Conservation (phyloP, 2,329 filamentous ascomycete genomes). For the Knufia petricola region DNA sequence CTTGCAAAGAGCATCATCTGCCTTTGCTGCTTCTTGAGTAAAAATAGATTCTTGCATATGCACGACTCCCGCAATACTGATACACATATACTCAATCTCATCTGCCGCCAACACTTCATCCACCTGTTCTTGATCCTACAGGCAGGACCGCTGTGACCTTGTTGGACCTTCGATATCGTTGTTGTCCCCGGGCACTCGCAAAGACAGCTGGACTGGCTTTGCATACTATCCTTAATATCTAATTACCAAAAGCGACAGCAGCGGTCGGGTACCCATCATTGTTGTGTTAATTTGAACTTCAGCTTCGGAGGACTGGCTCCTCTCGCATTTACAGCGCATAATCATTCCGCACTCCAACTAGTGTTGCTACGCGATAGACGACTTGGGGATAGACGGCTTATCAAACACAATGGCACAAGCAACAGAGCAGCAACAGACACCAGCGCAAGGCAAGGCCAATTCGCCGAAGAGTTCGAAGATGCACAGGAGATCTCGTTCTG, state of each 20-base stretch:
- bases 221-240: conserved; percentile 24
- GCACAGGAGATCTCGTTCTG: conserved; percentile 89
- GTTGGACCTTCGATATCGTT: conserved; percentile 14
- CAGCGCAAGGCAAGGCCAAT: conserved; percentile 26
- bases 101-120: conserved; percentile 5
- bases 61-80: conserved; percentile 4
- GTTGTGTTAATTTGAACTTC: not conserved
- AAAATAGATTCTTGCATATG: conserved; percentile 13
- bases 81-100: conserved; percentile 10
- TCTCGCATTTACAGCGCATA: conserved; percentile 3
- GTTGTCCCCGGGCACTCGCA: conserved; percentile 26
- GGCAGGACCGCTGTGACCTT: conserved; percentile 8
- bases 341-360: conserved; percentile 3
- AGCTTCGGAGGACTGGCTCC: conserved; percentile 4
- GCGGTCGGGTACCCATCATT: not conserved
- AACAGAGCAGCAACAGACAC: conserved; percentile 16
- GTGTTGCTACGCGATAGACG: not conserved
- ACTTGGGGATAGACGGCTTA: conserved; percentile 1
- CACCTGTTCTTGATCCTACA: conserved; percentile 4
- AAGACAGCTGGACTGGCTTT: conserved; percentile 36
- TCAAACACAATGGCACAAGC: conserved; percentile 16
- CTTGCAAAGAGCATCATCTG: conserved; percentile 12
- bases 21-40: conserved; percentile 3
- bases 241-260: not conserved
- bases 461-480: conserved; percentile 55